Evolutionary conservation across 2,329 filamentous ascomycete species (phyloP).

Genomic region (Clonostachys chloroleuca): DNA sequence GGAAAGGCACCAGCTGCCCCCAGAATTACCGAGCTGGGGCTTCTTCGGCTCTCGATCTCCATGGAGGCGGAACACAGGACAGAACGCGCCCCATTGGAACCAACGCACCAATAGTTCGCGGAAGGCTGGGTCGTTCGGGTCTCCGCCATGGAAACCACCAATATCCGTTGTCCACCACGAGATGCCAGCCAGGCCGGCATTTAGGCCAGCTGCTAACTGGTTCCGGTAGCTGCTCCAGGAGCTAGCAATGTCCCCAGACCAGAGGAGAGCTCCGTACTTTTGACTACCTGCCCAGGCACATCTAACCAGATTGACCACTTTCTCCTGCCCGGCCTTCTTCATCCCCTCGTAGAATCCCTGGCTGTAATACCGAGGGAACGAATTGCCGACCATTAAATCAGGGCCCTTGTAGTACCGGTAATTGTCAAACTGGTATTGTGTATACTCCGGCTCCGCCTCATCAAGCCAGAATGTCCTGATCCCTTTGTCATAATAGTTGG

Average conservation of each 20-base stretch:
- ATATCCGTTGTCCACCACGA: constrained; percentile 71
- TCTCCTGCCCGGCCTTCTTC: constrained; percentile 41
- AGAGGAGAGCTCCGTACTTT: constrained; percentile 60
- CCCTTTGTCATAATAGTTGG: constrained; percentile 58
- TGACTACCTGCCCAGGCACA: constrained; percentile 52
- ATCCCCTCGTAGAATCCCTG: constrained; percentile 57
- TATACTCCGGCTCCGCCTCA: constrained; percentile 65
- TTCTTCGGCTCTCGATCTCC: constrained; percentile 58
- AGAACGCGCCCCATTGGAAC: constrained; percentile 68
- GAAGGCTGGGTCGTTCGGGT: constrained; percentile 49
- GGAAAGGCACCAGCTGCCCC: constrained; percentile 34
- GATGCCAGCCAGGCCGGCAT: constrained; percentile 61
- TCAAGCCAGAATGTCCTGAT: constrained; percentile 66
- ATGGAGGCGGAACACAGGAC: constrained; percentile 63
- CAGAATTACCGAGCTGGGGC: constrained; percentile 22
- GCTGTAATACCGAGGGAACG: constrained; percentile 55
- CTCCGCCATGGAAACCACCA: constrained; percentile 64
- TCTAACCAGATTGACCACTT: constrained; percentile 51
- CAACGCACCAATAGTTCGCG: constrained; percentile 61
- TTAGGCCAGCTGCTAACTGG: constrained; percentile 59
- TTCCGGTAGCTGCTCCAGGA: constrained; percentile 56
- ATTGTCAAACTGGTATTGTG: constrained; percentile 61
- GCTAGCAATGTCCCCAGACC: constrained; percentile 63
- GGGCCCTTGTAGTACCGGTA: constrained; percentile 49
- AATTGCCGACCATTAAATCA: constrained; percentile 45